Percentiles rank a stretch among this genome's conserved stretches.
Evolutionary conservation across 2,329 filamentous ascomycete genomes (phyloP).

Genomic region (Colletotrichum salicis): DNA sequence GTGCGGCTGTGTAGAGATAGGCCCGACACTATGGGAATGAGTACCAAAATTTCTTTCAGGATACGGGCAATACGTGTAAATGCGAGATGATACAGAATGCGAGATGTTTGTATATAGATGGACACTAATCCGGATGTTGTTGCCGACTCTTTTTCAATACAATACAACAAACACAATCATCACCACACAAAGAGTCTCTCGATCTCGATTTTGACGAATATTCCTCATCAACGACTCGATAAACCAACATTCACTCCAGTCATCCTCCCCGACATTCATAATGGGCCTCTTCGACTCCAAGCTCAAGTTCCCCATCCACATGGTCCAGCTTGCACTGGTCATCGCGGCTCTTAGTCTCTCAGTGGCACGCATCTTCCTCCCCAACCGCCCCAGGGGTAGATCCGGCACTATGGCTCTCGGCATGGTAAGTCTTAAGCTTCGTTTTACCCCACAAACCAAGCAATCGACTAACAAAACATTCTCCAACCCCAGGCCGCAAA

Average conservation of each 20-base stretch:
- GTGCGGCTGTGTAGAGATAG: neutral
- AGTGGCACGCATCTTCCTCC: slow-evolving; percentile 25
- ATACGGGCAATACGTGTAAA: neutral
- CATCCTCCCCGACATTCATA: neutral
- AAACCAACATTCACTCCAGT: neutral
- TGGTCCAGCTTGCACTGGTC: slow-evolving; percentile 26
- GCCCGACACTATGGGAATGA: neutral
- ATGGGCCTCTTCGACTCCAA: slow-evolving; percentile 8
- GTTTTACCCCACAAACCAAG: neutral
- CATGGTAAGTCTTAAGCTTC: slow-evolving; percentile 17
- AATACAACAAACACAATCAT: neutral
- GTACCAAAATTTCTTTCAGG: neutral
- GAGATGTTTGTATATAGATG: slow-evolving; percentile 9
- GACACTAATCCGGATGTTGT: neutral
- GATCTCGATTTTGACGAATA: too few species aligned
- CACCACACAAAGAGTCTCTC: neutral
- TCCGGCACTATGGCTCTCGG: slow-evolving; percentile 27
- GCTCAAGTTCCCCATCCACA: slow-evolving; percentile 31
- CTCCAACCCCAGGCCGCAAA: slow-evolving; percentile 44
- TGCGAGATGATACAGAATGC: neutral
- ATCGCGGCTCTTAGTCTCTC: slow-evolving; percentile 20
- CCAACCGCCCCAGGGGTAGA: slow-evolving; percentile 16
- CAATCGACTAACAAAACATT: neutral
- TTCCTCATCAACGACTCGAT: neutral
- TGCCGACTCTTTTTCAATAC: neutral